Base-by-base conservation (phyloP, 306 rosid genomes). In the Astragalus membranaceus region DNA sequence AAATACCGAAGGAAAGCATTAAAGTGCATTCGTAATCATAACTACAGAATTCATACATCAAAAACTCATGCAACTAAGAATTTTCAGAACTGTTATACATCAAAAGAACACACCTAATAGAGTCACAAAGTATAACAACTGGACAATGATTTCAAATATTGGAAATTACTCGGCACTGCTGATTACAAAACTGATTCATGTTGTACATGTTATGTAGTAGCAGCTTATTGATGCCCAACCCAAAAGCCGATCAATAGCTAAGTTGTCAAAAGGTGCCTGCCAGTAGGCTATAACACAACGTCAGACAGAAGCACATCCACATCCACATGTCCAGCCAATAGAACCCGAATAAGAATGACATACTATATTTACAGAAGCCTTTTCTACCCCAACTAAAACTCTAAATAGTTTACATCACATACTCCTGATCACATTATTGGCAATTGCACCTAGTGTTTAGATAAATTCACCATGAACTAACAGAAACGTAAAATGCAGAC, bases 1-100 rank as follows among this genome's bases (percentile, higher is more conserved):
- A 75, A 56, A 26, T 23, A 74, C 79, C 81, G 83, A 46, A 67
- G 37, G 51, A 57, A 74, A 55, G 59, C 36, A 69, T 35, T 10
- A 77, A 66, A 54, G 70, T 56, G 74, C 65, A 68, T 73, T 39
- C 75, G 54, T 17, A 64, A 32, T 44, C 75, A 58, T 17, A 64
- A 32, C 66, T 43, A 62, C 30, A 71, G 42, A 57, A 62, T 37
- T 35, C 15, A 78, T 7, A 29, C 5, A 36, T 51, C 58, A 8
- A 71, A 55, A 67, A 29, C 50, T 60, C 36, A 23, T 36, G 30
- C 67, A 58, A 60, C 47, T 56, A 64, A 44, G 36, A 67, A 73
- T 33, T 72, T 43, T 16, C 55, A 46, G 29, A 67, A 15, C 17
- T 37, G 61, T 23, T 43, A 2, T 1, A 26, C 30, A 26, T 26